Evolutionary conservation across 2,329 filamentous ascomycete species (phyloP).

Genomic region (Penicillium sclerotigenum): DNA sequence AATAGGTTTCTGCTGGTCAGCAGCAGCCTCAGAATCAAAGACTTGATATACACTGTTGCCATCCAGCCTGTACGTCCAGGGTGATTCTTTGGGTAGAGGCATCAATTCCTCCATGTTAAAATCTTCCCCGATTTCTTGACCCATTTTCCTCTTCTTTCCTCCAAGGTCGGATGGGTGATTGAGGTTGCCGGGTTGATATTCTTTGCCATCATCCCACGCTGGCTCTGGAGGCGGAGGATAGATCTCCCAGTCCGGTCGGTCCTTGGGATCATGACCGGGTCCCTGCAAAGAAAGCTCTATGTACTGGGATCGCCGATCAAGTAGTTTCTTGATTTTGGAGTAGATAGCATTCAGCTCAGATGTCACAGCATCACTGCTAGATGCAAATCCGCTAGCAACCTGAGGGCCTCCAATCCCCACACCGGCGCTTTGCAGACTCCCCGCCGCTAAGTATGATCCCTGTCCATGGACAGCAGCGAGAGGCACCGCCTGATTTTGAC

Average conservation of each 20-base stretch:
- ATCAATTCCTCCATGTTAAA: conserved; percentile 77
- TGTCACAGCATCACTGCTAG: conserved; percentile 75
- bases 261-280: conserved; percentile 80
- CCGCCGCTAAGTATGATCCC: conserved; percentile 53
- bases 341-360: conserved; percentile 83
- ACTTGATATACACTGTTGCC: conserved; percentile 88
- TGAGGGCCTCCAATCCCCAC: conserved; percentile 60
- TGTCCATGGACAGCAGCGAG: conserved; percentile 54
- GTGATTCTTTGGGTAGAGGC: conserved; percentile 67
- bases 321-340: conserved; percentile 81
- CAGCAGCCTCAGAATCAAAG: conserved; percentile 66
- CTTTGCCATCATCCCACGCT: conserved; percentile 69
- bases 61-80: conserved; percentile 76
- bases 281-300: conserved; percentile 80
- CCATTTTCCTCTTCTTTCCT: conserved; percentile 71
- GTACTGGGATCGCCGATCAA: conserved; percentile 86
- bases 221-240: conserved; percentile 91
- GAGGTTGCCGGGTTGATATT: conserved; percentile 35
- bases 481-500: conserved; percentile 50
- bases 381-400: conserved; percentile 62
- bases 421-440: conserved; percentile 57
- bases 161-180: conserved; percentile 44
- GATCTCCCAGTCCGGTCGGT: conserved; percentile 77
- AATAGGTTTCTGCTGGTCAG: conserved; percentile 64
- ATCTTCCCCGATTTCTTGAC: conserved; percentile 86